Conservation (phyloP, 257 asterid genomes). For the Lavandula angustifolia region DNA sequence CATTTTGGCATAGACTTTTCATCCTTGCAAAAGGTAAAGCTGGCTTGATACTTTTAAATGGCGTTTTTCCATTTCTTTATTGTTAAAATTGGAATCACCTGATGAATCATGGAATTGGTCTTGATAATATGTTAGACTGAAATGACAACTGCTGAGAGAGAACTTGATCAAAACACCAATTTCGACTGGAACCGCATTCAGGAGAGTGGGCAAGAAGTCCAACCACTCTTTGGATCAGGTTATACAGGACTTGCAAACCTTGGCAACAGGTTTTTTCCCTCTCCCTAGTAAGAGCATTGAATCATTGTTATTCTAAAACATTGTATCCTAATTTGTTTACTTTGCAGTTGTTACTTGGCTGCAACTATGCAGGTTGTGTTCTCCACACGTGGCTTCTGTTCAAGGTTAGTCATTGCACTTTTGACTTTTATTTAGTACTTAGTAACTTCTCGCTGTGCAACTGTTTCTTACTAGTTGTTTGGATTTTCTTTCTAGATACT, state of each 20-base stretch:
- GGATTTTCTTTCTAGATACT: slow-evolving; percentile 56
- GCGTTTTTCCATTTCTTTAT: background rate
- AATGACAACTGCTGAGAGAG: slow-evolving; percentile 98
- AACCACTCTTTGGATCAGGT: slow-evolving; percentile 93
- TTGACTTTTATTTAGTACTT: slow-evolving; percentile 20
- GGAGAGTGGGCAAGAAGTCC: slow-evolving; percentile 88
- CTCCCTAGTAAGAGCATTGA: slow-evolving; percentile 11
- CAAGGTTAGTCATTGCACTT: slow-evolving; percentile 55
- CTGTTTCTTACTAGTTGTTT: background rate
- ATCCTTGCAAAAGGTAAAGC: slow-evolving; percentile 87
- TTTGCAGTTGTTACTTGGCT: slow-evolving; percentile 94
- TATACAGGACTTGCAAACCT: slow-evolving; percentile 96
- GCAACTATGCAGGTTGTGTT: slow-evolving; percentile 95
- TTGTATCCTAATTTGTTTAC: slow-evolving; percentile 26
- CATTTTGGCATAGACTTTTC: slow-evolving; percentile 98
- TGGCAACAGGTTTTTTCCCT: slow-evolving; percentile 78
- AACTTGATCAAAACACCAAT: slow-evolving; percentile 92
- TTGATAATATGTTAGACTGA: slow-evolving; percentile 62
- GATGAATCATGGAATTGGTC: slow-evolving; percentile 17
- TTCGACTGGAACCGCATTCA: slow-evolving; percentile 99
- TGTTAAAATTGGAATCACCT: slow-evolving; percentile 9
- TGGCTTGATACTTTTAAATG: slow-evolving; percentile 29
- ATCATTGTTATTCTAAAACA: slow-evolving; percentile 20
- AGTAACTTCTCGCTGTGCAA: slow-evolving; percentile 6
- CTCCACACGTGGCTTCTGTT: slow-evolving; percentile 73